Conservation (phyloP, 495 filamentous ascomycete genomes). For the Hypoxylon rickii region DNA sequence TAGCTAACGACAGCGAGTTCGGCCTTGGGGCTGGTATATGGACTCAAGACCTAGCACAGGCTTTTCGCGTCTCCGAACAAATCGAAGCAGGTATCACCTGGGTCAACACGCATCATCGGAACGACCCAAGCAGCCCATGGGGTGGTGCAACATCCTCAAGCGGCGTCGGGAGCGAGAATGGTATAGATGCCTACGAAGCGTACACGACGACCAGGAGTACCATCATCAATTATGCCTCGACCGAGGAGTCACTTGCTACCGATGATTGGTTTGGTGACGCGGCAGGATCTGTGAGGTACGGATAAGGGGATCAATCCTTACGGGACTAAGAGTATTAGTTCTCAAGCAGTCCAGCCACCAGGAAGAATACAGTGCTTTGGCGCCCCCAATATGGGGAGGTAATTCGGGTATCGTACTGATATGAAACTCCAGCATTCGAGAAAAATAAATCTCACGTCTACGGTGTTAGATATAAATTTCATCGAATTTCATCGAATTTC, state of each 20-base stretch:
- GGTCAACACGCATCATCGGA: conserved; percentile 66
- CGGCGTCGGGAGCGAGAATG: conserved; percentile 63
- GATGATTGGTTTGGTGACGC: conserved; percentile 58
- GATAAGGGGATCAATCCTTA: conserved; percentile 32
- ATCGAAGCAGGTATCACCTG: conserved; percentile 66
- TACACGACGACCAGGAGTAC: conserved; percentile 64
- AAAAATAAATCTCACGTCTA: no score
- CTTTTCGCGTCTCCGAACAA: conserved; percentile 58
- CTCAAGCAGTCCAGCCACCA: no score
- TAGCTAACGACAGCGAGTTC: conserved; percentile 57
- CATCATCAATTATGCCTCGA: conserved; percentile 60
- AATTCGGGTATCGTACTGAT: no score
- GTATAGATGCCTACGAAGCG: conserved; percentile 59
- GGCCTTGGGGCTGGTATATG: conserved; percentile 61
- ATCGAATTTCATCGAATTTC: no score
- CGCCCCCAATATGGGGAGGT: no score
- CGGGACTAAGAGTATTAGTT: no score
- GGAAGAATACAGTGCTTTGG: no score
- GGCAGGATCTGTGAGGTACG: conserved; percentile 51
- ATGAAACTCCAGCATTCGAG: no score
- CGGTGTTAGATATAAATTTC: no score
- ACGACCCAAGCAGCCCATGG: conserved; percentile 65
- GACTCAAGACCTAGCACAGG: conserved; percentile 62
- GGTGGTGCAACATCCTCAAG: conserved; percentile 58
- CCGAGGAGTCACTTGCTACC: conserved; percentile 41